These are phyloP conservation scores for Amniculicola lignicola DNA, from an alignment of 495 filamentous ascomycete genomes.

Conservation along the genomic window DNA sequence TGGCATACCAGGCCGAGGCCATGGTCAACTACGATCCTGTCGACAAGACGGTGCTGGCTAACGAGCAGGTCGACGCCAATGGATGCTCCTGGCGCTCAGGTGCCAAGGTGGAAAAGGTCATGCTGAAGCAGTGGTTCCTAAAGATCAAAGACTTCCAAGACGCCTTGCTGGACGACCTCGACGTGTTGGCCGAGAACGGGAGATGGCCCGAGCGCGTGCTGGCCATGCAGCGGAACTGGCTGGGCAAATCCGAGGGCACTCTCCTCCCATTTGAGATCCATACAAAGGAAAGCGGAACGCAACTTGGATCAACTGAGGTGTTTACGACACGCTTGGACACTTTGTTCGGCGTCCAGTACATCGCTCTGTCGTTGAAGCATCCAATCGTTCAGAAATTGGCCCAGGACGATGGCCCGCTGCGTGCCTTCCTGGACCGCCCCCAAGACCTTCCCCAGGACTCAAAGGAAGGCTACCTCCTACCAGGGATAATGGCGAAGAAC, in stretches of 20 bases:
- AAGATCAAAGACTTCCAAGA: slow-evolving; percentile 76
- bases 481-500: slow-evolving; percentile 59
- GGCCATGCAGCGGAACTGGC: slow-evolving; percentile 84
- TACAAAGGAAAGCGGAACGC: slow-evolving; percentile 18
- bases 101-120: slow-evolving; percentile 74
- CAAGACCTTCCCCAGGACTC: slow-evolving; percentile 63
- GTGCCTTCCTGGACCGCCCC: slow-evolving; percentile 62
- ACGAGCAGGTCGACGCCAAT: slow-evolving; percentile 84
- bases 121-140: slow-evolving; percentile 87
- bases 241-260: slow-evolving; percentile 72
- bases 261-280: slow-evolving; percentile 60
- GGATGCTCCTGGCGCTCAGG: slow-evolving; percentile 86
- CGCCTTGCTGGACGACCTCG: slow-evolving; percentile 67
- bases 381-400: slow-evolving; percentile 64
- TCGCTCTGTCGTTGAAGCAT: slow-evolving; percentile 73
- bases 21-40: slow-evolving; percentile 88
- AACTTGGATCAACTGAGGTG: slow-evolving; percentile 54
- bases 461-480: slow-evolving; percentile 69
- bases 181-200: slow-evolving; percentile 57
- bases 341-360: slow-evolving; percentile 76
- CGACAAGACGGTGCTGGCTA: slow-evolving; percentile 84
- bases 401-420: slow-evolving; percentile 56
- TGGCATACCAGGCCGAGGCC: slow-evolving; percentile 77
- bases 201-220: slow-evolving; percentile 79
- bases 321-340: slow-evolving; percentile 86